These are phyloP conservation scores for Lentinula guzmanii DNA, from an alignment of 768 basidiomycete genomes.

Conservation along the genomic window DNA sequence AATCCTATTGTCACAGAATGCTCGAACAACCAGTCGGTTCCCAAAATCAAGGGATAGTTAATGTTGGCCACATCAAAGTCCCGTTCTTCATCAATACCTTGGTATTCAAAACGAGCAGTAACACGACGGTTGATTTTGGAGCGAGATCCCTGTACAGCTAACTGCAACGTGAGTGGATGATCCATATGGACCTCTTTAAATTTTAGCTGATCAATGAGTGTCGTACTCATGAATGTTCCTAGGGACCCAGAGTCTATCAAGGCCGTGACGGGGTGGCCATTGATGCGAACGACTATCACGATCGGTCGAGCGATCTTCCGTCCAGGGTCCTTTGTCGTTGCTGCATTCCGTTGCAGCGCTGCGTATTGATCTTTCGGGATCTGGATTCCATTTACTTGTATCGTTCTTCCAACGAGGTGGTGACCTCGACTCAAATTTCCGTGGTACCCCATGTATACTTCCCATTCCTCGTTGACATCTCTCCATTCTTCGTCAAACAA, in stretches of 20 bases:
- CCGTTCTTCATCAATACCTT: slow-evolving; percentile 8
- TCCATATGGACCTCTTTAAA: slow-evolving; percentile 7
- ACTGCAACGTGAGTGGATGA: slow-evolving; percentile 19
- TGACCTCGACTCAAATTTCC: too few relatives aligned
- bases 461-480: too few relatives aligned
- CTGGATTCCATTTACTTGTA: too few relatives aligned
- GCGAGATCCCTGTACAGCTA: slow-evolving; percentile 22
- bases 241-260: slow-evolving; percentile 18
- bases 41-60: slow-evolving; percentile 31
- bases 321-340: too few relatives aligned
- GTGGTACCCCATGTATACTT: too few relatives aligned
- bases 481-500: too few relatives aligned
- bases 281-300: neutral
- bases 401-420: too few relatives aligned
- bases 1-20: slow-evolving; percentile 22
- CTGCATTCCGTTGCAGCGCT: too few relatives aligned
- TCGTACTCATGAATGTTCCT: slow-evolving; percentile 23
- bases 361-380: too few relatives aligned
- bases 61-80: slow-evolving; percentile 33
- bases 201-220: slow-evolving; percentile 16
- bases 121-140: slow-evolving; percentile 17
- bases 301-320: neutral
- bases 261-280: neutral
- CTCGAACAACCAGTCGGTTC: slow-evolving; percentile 28
- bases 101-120: slow-evolving; percentile 8